A percentile compares a stretch with the other conserved stretches of the same genome.
Evolutionary conservation across 768 basidiomycete genomes (phyloP).

Genomic region (Agrocybe praecox): DNA sequence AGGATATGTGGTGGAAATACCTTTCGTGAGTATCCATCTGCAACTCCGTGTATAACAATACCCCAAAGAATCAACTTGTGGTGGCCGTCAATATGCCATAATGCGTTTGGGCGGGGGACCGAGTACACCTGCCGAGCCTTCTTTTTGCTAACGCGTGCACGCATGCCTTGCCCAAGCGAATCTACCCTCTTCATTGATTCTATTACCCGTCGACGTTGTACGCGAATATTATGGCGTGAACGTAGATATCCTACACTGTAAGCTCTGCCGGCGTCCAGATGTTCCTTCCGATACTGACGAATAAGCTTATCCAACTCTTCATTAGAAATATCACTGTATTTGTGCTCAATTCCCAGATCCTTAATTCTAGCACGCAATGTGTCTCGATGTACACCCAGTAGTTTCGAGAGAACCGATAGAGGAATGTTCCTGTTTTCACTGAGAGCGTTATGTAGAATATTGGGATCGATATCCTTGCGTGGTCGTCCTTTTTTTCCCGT

Average conservation of each 20-base stretch:
- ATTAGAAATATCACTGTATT: background rate
- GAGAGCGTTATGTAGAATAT: background rate
- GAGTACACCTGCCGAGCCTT: too few species aligned
- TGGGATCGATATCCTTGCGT: background rate
- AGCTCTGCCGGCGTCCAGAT: background rate
- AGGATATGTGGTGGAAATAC: too few species aligned
- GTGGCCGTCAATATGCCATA: constrained; percentile 2
- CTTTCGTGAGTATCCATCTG: background rate
- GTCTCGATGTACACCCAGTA: background rate
- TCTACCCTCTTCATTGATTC: too few species aligned
- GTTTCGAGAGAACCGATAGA: background rate
- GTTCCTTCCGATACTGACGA: background rate
- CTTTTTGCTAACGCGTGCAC: too few species aligned
- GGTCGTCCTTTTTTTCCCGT: background rate
- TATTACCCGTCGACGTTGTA: too few species aligned
- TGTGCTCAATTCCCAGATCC: background rate
- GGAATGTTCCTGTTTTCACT: background rate
- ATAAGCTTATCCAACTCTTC: background rate
- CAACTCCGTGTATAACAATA: constrained; percentile 4
- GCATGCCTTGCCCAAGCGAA: too few species aligned
- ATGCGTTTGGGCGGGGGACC: too few species aligned
- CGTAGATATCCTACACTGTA: background rate
- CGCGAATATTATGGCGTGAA: background rate
- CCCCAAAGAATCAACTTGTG: constrained; percentile 5
- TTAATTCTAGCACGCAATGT: background rate